Evolutionary conservation across 176 grass and related monocot species (phyloP).

Genomic region (Musa schizocarpa): DNA sequence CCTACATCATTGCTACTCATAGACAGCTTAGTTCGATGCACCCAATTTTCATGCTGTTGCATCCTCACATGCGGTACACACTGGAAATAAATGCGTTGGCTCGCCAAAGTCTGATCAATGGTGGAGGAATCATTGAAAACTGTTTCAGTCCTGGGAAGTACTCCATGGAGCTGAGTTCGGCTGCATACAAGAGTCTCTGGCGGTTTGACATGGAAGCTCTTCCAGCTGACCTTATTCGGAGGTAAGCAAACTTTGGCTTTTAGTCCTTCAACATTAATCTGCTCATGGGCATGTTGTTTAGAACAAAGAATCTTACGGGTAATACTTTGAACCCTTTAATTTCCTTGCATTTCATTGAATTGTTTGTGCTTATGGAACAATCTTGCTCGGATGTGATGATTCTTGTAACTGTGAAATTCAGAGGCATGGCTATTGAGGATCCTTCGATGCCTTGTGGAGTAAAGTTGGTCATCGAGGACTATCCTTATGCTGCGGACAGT

Average conservation of each 20-base stretch:
- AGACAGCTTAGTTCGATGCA: constrained; percentile 61
- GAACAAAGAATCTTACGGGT: not conserved
- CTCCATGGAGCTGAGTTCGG: constrained; percentile 43
- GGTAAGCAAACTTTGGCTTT: constrained; percentile 13
- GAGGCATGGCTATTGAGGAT: constrained; percentile 52
- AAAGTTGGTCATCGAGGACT: constrained; percentile 50
- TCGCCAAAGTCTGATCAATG: constrained; percentile 28
- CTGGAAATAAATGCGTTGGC: constrained; percentile 71
- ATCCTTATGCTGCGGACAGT: constrained; percentile 55
- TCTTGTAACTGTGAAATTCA: not conserved
- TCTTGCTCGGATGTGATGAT: not conserved
- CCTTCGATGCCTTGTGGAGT: constrained; percentile 27
- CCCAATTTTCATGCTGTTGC: constrained; percentile 50
- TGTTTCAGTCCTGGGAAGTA: constrained; percentile 38
- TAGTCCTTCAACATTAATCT: too few species aligned
- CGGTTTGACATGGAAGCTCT: constrained; percentile 75
- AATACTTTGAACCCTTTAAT: not conserved
- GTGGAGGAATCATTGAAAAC: constrained; percentile 38
- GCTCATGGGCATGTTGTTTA: too few species aligned
- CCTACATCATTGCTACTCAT: constrained; percentile 69
- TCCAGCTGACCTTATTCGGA: constrained; percentile 50
- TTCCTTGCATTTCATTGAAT: not conserved
- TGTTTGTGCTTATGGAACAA: not conserved
- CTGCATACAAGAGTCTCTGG: constrained; percentile 37
- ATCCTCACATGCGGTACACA: constrained; percentile 67